A percentile compares a stretch with the other conserved stretches of the same genome.
Conservation (phyloP, 305 asterid genomes). For the Lippia alba region DNA sequence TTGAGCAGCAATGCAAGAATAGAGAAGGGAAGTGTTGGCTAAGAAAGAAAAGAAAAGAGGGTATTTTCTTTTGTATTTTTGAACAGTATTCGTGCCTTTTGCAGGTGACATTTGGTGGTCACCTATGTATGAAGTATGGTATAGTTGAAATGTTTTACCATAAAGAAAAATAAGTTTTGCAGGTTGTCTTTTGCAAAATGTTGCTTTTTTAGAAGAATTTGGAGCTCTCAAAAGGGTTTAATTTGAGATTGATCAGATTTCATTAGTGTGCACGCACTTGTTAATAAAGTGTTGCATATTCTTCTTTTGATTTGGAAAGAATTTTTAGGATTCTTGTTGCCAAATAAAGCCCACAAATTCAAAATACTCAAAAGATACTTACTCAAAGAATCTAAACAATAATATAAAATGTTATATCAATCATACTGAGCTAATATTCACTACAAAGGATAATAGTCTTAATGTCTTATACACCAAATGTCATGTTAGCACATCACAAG, state of each 20-base stretch:
- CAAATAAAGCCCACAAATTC: too few relatives aligned
- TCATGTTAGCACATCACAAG: too few relatives aligned
- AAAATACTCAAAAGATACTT: too few relatives aligned
- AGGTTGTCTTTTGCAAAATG: slow-evolving; percentile 18
- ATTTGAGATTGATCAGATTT: neutral
- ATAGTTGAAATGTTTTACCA: slow-evolving; percentile 28
- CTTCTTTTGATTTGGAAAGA: too few relatives aligned
- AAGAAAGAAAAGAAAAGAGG: neutral
- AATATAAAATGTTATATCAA: too few relatives aligned
- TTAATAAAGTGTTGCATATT: too few relatives aligned
- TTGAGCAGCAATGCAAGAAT: neutral
- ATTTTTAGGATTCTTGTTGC: too few relatives aligned
- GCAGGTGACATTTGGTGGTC: slow-evolving; percentile 29
- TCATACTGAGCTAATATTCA: too few relatives aligned
- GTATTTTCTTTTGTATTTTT: neutral
- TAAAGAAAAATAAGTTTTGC: slow-evolving; percentile 2
- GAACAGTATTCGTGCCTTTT: neutral
- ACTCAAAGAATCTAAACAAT: too few relatives aligned
- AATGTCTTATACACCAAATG: too few relatives aligned
- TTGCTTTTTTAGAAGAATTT: neutral
- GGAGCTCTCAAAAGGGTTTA: neutral
- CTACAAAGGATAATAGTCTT: too few relatives aligned
- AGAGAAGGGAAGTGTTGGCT: slow-evolving; percentile 1
- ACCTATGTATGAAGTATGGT: slow-evolving; percentile 39
- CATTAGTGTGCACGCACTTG: neutral